Evolutionary conservation across 164 flowering plant genomes (phyloP).

Genomic region (Warburgia ugandensis): DNA sequence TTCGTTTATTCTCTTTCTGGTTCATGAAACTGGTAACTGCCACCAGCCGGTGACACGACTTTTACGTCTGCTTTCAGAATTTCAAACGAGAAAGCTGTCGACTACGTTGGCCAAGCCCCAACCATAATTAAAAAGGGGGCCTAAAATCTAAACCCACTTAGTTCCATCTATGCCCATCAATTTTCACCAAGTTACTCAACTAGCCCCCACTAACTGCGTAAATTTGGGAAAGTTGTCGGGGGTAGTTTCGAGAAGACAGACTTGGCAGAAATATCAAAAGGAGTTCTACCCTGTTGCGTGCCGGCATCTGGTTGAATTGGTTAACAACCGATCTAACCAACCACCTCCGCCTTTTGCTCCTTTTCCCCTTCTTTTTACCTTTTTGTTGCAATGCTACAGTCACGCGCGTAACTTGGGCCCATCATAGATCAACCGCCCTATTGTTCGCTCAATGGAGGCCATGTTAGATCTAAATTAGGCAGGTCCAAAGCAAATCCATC

Average conservation of each 20-base stretch:
- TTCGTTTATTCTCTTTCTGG: background rate
- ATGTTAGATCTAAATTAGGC: no score
- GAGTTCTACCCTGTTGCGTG: constrained; percentile 5
- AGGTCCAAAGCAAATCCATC: no score
- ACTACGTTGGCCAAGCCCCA: constrained; percentile 9
- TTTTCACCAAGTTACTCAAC: background rate
- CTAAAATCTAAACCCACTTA: background rate
- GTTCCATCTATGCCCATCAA: background rate
- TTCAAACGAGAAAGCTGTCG: constrained; percentile 9
- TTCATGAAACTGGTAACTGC: background rate
- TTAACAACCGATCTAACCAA: constrained; percentile 10
- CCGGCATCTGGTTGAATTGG: constrained; percentile 7
- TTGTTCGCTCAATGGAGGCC: no score
- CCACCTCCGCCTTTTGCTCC: background rate
- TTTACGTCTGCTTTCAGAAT: constrained; percentile 1
- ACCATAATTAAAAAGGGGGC: constrained; percentile 4
- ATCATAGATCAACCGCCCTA: no score
- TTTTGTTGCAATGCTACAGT: no score
- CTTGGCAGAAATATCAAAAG: background rate
- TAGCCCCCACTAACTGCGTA: background rate
- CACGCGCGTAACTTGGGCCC: no score
- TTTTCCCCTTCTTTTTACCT: no score
- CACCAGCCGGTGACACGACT: background rate
- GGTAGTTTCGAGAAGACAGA: background rate
- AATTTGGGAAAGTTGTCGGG: no score